Evolutionary conservation across 352 stramenopile species (phyloP), one percentile per base, ranked within the genome.

Genomic region (Phytophthora fragariae): DNA sequence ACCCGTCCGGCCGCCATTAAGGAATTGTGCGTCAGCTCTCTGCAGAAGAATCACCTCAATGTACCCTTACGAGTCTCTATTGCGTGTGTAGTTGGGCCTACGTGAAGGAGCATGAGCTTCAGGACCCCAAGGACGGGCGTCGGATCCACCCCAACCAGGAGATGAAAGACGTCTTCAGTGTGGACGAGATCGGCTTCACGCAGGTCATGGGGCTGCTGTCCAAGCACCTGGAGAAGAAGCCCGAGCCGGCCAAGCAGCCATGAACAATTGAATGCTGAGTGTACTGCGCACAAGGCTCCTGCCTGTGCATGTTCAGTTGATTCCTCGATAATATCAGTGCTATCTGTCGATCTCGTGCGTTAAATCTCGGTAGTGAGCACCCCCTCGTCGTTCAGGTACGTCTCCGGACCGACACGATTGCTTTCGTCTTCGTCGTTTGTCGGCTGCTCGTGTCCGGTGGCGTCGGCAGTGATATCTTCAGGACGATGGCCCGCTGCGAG

Each of bases 51-150:
- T 31, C 29, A 31, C 4, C 29, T 1, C 15, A 5, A 17, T 4
- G 44, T 24, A 21, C 14, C 9, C n/a, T 52, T 52, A 52, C 46
- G 44, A 24, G 17, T 24, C 44, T 35, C 9, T 60, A 2, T 37
- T 61, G 3, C 31, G 24, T 47, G 17, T 37, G 27, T 35, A 94
- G 85, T 68, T 94, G 85, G 88, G 76, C 65, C 31, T 94, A 94
- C 31, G 88, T 90, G 56, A 94, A 94, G 70, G 55, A 86, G 65
- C 84, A 94, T 65, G 74, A 93, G 57, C 83, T 94, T 44, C 88
- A 94, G 68, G 84, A 94, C 29, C 83, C 83, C n/a, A 73, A 77
- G 5, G 69, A 94, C 50, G 88, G 88, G 21, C 84, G 88, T n/a
- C 64, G 90, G 33, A 91, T 94, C 62, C 85, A 73, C 68, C 80